A percentile compares a stretch with the other conserved stretches of the same genome.
Conservation (phyloP, 2,329 filamentous ascomycete species). For the Bipolaris oryzae region DNA sequence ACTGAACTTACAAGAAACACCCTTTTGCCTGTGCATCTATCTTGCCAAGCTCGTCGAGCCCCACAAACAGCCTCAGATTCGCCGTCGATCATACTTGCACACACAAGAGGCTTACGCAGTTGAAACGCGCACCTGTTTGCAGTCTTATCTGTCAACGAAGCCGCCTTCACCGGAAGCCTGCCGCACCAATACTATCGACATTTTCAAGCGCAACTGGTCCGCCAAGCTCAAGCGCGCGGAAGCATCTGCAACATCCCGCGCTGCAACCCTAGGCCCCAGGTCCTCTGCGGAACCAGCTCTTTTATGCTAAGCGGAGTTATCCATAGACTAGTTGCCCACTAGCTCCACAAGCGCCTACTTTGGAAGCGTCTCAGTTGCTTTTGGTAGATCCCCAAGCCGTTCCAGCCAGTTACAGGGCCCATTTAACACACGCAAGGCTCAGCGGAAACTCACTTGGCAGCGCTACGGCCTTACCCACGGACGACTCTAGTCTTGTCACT, state of each 20-base stretch:
- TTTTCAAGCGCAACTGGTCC: conserved; percentile 18
- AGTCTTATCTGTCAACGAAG: conserved; percentile 8
- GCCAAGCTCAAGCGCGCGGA: conserved; percentile 31
- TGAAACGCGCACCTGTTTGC: conserved; percentile 26
- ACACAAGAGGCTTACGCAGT: conserved; percentile 27
- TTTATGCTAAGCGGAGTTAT: conserved; percentile 15
- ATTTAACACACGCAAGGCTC: conserved; percentile 34
- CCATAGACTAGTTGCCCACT: conserved; percentile 7
- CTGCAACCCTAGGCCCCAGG: conserved; percentile 26
- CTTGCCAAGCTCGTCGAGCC: conserved; percentile 34
- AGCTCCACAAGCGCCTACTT: conserved; percentile 10
- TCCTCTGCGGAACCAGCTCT: conserved; percentile 18
- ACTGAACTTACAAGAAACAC: conserved; percentile 30
- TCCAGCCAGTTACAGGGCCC: conserved; percentile 31
- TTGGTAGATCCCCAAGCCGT: conserved; percentile 19
- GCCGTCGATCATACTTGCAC: conserved; percentile 17
- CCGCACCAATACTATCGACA: conserved; percentile 29
- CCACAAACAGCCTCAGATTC: conserved; percentile 25
- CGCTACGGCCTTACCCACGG: conserved; percentile 17
- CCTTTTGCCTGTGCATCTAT: conserved; percentile 17
- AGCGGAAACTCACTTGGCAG: conserved; percentile 29
- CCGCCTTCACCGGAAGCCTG: conserved; percentile 26
- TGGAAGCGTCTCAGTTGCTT: conserved; percentile 15
- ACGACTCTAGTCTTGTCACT: conserved; percentile 9
- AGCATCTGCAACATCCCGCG: conserved; percentile 42